phyloP scores from a whole-genome alignment of 495 filamentous ascomycete genomes.

The Achaetomiella virescens region DNA sequence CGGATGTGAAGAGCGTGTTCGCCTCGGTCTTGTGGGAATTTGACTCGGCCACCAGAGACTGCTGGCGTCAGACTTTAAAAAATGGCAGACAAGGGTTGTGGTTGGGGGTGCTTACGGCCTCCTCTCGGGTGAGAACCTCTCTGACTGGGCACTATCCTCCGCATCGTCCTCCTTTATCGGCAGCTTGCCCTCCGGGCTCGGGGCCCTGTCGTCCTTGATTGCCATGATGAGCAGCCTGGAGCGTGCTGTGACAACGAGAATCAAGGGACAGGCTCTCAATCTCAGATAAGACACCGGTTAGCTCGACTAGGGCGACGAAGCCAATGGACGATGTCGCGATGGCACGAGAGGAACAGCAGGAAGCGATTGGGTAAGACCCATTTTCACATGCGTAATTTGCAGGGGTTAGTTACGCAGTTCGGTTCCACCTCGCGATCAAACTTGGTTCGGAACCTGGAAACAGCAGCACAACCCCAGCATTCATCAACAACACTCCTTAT shows the following conservation, averaged over 20 bases:
- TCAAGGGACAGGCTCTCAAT: not conserved
- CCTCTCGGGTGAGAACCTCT: constrained; percentile 46
- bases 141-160: constrained; percentile 16
- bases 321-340: constrained; percentile 1
- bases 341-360: not conserved
- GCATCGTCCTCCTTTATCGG: constrained; percentile 10
- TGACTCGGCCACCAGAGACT: constrained; percentile 67
- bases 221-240: constrained; percentile 1
- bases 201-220: not conserved
- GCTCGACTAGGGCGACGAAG: not conserved
- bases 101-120: constrained; percentile 20
- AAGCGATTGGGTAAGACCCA: not conserved
- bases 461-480: not conserved
- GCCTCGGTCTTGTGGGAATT: constrained; percentile 69
- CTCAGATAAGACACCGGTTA: constrained; percentile 9
- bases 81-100: not conserved
- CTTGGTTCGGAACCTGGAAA: too few species aligned
- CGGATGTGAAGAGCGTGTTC: constrained; percentile 67
- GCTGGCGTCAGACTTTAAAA: not conserved
- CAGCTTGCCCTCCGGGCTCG: not conserved
- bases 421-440: too few species aligned
- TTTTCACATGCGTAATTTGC: not conserved
- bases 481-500: constrained; percentile 7
- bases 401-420: too few species aligned
- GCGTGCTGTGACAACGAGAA: not conserved